Evolutionary conservation across 192 early-diverging fungal genomes (phyloP).

Genomic region (Backusella luteola): DNA sequence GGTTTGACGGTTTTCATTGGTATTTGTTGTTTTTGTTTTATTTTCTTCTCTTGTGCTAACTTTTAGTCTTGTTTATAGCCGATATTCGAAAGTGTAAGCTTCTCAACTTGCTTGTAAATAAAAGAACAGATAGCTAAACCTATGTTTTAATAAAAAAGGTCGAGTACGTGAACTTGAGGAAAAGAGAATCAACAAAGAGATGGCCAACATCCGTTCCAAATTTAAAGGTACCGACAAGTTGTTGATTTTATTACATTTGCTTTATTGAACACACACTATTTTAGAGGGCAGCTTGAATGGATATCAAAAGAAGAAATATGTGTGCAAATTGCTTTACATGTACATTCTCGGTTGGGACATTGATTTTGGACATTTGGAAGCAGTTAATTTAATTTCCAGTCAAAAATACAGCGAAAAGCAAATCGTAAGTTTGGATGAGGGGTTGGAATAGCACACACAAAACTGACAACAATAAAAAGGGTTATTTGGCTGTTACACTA

Average conservation of each 20-base stretch:
- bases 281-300: conserved; percentile 88
- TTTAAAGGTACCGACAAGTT: conserved; percentile 79
- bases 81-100: conserved; percentile 96
- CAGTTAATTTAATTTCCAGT: conserved; percentile 88
- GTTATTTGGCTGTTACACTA: conserved; percentile 93
- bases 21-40: background rate
- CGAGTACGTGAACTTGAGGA: conserved; percentile 96
- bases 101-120: background rate
- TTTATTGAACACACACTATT: background rate
- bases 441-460: background rate
- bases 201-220: conserved; percentile 98
- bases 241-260: no score
- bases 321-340: conserved; percentile 99
- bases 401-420: conserved; percentile 97
- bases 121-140: background rate
- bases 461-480: conserved; percentile 48
- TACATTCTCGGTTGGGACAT: conserved; percentile 98
- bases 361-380: conserved; percentile 98
- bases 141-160: conserved; percentile 54
- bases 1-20: conserved; percentile 15
- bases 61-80: conserved; percentile 87
- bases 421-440: conserved; percentile 63
- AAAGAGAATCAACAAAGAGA: conserved; percentile 98
- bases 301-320: conserved; percentile 99
- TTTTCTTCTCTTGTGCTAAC: background rate